These are phyloP conservation scores for Nakazawaea anatomiae DNA, from an alignment of 805 yeast species.

Conservation along the genomic window DNA sequence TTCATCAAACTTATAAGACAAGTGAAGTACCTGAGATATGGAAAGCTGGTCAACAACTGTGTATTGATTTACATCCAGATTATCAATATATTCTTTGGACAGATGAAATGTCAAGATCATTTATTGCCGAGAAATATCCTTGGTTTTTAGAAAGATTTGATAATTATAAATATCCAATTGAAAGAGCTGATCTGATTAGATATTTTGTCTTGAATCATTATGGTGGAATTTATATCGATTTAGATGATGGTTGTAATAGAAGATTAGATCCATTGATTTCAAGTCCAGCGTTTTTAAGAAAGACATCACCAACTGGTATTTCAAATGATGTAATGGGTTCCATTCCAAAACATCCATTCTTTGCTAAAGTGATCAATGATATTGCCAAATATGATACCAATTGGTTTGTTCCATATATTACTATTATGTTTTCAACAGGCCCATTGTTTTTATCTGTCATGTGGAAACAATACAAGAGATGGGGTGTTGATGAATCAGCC, in stretches of 20 bases:
- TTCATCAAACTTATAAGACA: conserved; percentile 89
- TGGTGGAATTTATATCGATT: conserved; percentile 87
- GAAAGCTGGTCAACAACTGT: conserved; percentile 70
- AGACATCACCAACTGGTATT: conserved; percentile 85
- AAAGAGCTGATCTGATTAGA: conserved; percentile 87
- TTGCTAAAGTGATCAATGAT: conserved; percentile 60
- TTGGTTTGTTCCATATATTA: conserved; percentile 82
- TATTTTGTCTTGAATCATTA: conserved; percentile 78
- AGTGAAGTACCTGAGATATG: conserved; percentile 74
- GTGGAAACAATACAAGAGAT: conserved; percentile 82
- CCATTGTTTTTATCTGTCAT: conserved; percentile 81
- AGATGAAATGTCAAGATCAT: conserved; percentile 73
- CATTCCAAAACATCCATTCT: conserved; percentile 82
- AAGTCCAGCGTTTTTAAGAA: conserved; percentile 81
- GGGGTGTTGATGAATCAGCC: conserved; percentile 48
- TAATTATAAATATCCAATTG: conserved; percentile 70
- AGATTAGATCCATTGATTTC: conserved; percentile 74
- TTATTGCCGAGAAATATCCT: conserved; percentile 72
- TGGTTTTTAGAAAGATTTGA: conserved; percentile 86
- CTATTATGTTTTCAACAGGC: conserved; percentile 92
- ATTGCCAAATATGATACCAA: conserved; percentile 60
- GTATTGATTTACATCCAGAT: conserved; percentile 79
- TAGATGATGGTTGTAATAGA: conserved; percentile 84
- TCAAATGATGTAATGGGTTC: conserved; percentile 93
- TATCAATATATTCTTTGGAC: conserved; percentile 90